Evolutionary conservation across 495 filamentous ascomycete species (phyloP).

Genomic region (Podospora bellae-mahoneyi): DNA sequence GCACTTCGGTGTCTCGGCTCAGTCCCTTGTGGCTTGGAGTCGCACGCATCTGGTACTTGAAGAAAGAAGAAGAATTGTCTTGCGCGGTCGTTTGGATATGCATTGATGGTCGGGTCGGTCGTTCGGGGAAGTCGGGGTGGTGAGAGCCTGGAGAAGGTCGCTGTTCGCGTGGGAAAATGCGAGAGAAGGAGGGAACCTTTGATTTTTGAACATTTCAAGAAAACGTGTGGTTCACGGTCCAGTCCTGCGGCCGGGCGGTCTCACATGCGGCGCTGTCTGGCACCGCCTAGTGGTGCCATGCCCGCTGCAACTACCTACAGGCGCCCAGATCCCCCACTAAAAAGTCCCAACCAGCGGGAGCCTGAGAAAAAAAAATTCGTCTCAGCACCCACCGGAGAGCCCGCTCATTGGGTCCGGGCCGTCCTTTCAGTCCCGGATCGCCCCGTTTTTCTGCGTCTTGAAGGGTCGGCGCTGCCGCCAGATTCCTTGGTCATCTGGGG

Average conservation of each 20-base stretch:
- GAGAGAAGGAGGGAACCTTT: background rate
- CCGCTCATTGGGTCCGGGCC: conserved; percentile 9
- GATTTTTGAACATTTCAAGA: background rate
- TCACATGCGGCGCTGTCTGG: background rate
- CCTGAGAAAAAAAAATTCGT: conserved; percentile 13
- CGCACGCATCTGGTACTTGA: conserved; percentile 48
- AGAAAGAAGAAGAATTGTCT: conserved; percentile 43
- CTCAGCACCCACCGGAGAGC: background rate
- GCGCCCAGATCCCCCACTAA: conserved; percentile 1
- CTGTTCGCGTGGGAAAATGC: background rate
- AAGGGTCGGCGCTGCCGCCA: conserved; percentile 2
- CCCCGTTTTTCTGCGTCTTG: conserved; percentile 14
- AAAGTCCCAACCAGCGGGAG: conserved; percentile 5
- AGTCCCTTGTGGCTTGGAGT: conserved; percentile 40
- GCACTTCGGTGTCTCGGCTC: conserved; percentile 40
- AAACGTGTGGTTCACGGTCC: background rate
- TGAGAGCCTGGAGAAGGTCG: conserved; percentile 1
- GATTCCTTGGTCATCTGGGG: conserved; percentile 8
- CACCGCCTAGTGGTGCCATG: background rate
- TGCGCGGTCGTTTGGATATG: conserved; percentile 41
- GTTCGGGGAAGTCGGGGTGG: conserved; percentile 13
- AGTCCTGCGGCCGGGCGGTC: too few species aligned
- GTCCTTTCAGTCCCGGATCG: conserved; percentile 11
- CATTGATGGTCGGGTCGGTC: conserved; percentile 36
- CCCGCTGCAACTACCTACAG: conserved; percentile 1